phyloP scores from a whole-genome alignment of 1,284 basidiomycete genomes.

The Mycocalia duriaeana region DNA sequence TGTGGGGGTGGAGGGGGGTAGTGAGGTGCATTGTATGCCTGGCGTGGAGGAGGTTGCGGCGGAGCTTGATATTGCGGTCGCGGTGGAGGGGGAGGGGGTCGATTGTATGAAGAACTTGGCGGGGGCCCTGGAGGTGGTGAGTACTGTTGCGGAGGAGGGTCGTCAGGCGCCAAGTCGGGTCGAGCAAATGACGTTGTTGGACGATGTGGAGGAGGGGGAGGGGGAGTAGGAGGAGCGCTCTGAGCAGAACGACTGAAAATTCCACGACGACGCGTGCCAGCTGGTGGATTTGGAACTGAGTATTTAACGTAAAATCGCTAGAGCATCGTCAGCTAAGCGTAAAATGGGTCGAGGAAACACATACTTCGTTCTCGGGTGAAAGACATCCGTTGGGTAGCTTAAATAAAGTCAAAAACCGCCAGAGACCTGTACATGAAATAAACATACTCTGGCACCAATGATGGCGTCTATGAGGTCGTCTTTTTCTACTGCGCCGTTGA shows the following conservation, averaged over 20 bases:
- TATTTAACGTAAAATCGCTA: conserved; percentile 58
- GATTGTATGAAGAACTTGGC: conserved; percentile 5
- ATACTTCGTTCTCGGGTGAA: conserved; percentile 47
- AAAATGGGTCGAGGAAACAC: conserved; percentile 9
- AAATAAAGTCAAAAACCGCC: not conserved
- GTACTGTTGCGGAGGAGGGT: conserved; percentile 15
- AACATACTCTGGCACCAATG: conserved; percentile 49
- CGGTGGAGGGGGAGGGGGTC: conserved; percentile 8
- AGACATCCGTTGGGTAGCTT: conserved; percentile 55
- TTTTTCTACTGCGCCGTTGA: conserved; percentile 65
- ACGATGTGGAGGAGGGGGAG: conserved; percentile 24
- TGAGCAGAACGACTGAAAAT: conserved; percentile 45
- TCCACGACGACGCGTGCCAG: conserved; percentile 39
- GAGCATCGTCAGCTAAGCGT: conserved; percentile 11
- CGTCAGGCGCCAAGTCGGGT: conserved; percentile 39
- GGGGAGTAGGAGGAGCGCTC: conserved; percentile 17
- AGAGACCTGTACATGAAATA: not conserved
- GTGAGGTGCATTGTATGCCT: not conserved
- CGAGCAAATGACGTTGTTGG: conserved; percentile 29
- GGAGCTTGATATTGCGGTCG: conserved; percentile 9
- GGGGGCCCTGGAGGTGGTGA: conserved; percentile 5
- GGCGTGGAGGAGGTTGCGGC: conserved; percentile 9
- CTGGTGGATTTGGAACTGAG: conserved; percentile 54
- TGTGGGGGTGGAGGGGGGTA: conserved; percentile 4
- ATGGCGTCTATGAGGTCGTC: conserved; percentile 68